Evolutionary conservation across 805 yeast species (phyloP).

Genomic region (Priceomyces castillae): DNA sequence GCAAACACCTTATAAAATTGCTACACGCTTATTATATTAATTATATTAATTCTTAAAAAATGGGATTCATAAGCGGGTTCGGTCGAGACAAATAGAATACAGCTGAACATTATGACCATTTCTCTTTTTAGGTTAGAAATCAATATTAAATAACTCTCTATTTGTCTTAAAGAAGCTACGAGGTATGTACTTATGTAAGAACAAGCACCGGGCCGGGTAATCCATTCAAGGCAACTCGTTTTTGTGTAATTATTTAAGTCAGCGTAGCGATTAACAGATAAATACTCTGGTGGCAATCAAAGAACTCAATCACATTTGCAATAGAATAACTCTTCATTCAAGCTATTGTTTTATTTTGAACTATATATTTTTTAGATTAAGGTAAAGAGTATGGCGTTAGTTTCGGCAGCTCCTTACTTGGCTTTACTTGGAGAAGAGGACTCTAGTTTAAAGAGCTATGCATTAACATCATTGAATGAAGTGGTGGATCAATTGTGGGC

Average conservation of each 20-base stretch:
- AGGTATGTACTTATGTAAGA: too few relatives aligned
- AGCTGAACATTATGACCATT: too few relatives aligned
- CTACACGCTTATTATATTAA: slow-evolving; percentile 85
- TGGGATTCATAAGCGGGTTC: background rate
- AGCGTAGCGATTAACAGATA: background rate
- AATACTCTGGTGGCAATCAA: slow-evolving; percentile 3
- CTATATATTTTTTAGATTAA: background rate
- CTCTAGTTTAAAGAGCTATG: slow-evolving; percentile 71
- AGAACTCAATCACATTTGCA: background rate
- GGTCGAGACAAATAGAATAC: background rate
- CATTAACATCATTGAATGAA: slow-evolving; percentile 74
- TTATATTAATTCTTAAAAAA: background rate
- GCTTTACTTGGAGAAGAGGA: slow-evolving; percentile 88
- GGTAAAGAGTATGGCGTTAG: slow-evolving; percentile 48
- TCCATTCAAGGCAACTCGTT: background rate
- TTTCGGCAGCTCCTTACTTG: slow-evolving; percentile 88
- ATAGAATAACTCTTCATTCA: background rate
- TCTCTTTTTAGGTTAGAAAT: too few relatives aligned
- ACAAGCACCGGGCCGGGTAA: background rate
- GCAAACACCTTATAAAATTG: slow-evolving; percentile 85
- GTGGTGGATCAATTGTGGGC: slow-evolving; percentile 95
- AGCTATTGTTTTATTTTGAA: background rate
- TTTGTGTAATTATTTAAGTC: background rate
- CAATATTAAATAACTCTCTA: too few relatives aligned
- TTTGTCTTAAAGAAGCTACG: too few relatives aligned